Base-by-base conservation (phyloP, 176 grass and related monocot genomes). In the Luzula sylvatica region DNA sequence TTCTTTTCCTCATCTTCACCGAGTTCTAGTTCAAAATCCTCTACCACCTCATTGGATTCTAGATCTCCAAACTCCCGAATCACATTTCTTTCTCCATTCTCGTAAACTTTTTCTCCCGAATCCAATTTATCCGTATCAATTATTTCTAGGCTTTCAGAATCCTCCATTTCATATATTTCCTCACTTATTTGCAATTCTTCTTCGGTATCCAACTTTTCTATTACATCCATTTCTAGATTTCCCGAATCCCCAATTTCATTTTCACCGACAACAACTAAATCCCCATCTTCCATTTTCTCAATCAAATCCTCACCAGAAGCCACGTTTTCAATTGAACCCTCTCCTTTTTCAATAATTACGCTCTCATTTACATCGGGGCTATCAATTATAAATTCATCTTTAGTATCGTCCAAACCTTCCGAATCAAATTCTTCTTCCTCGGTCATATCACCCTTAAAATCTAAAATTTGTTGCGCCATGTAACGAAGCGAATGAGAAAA, bases 391-490 rank as follows among this genome's bases (percentile, higher is more conserved):
- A 43, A 79, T 45, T 23, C 76, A 9, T 77, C 57, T 23, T 50
- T 55, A 40, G 80, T 68, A 46, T 77, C 58, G 66, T 87, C 82
- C 2, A 66, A 75, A 41, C 54, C 71, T 77, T 83, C 62, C 18
- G 65, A 60, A 54, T 62, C 56, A 13, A 22, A 44, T 44, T 68
- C 49, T 29, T 35, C 55, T 57, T 78, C 73, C 68, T 79, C 46
- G 57, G 71, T 71, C 39, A 51, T 50, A 72, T 87, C 74, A 73
- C 78, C 55, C 56, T 94, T 87, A 7, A 94, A 62, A 52, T 85
- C 80, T 26, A 94, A 82, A 19, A 82, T 43, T 50, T 76, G 71
- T 67, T 87, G 82, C 0, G 78, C 75, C 74, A 82, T 82, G 61
- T 57, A 57, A 13, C 53, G 49, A 56, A 94, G 74, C 20, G 83